Base-by-base conservation (phyloP, 331 rosid species). In the Rosa hybrid region DNA sequence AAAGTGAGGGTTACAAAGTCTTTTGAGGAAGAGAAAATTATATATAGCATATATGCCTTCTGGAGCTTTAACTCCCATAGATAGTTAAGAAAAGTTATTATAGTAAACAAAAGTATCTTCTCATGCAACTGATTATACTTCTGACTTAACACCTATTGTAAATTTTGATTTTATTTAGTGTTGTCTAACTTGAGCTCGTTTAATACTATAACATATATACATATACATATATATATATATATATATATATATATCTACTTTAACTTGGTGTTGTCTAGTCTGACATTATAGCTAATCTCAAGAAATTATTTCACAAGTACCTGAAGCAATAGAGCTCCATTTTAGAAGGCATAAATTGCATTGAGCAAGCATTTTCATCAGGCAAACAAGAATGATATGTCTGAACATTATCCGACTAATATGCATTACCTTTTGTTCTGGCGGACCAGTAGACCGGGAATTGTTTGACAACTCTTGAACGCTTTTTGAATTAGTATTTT, bases 381-480 rank as follows among this genome's bases (percentile, higher is more conserved):
- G 25, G 54, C 25, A 9, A n/a, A 20, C 38, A 39, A 68, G 62
- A 54, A 10, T 3, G 27, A 41, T 68, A 14, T 21, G 18, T 68
- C 72, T 1, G 27, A 68, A 39, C 20, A 68, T 68, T 38, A 68
- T 68, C 49, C 0, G 16, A 68, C 10, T 41, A 67, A 69, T 17
- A 12, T 21, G 18, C 56, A 21, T 42, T 84, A 92, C 99, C 97
- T 93, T 95, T n/a, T 92, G 94, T 83, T 92, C 96, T 46, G 93
- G 97, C 12, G 90, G 97, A 76, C 96, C 86, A 42, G 84, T 75
- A 78, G 83, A 88, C 82, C 79, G 87, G 71, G 88, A 69, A 79
- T 83, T 80, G 84, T 85, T 81, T 88, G 38, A 81, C 46, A 20
- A 68, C 78, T 91, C 99, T 75, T 86, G 91, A 83, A 64, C 45